Evolutionary conservation across 345 rosid genomes (phyloP).

Genomic region (Acer yangbiense): DNA sequence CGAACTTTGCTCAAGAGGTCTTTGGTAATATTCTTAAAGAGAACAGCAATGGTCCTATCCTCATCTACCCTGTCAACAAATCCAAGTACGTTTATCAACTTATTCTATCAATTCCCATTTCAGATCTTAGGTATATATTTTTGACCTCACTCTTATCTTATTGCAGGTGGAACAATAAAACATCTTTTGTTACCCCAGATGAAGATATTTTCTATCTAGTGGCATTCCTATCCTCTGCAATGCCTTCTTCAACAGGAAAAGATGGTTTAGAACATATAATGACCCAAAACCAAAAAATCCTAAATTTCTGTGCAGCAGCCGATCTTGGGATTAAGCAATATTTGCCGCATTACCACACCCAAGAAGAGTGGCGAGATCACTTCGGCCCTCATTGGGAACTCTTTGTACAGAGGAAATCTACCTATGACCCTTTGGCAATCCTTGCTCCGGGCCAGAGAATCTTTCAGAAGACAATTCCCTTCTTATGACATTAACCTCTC

Average conservation of each 20-base stretch:
- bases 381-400: conserved; percentile 76
- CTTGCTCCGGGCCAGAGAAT: conserved; percentile 91
- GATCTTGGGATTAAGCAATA: conserved; percentile 67
- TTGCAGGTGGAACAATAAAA: conserved; percentile 84
- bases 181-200: conserved; percentile 73
- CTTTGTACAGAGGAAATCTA: conserved; percentile 56
- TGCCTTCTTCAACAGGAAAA: conserved; percentile 61
- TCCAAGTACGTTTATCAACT: conserved; percentile 56
- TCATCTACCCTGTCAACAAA: conserved; percentile 81
- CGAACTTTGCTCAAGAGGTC: conserved; percentile 55
- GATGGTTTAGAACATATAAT: conserved; percentile 59
- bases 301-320: conserved; percentile 45
- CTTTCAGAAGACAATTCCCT: conserved; percentile 52
- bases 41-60: conserved; percentile 83
- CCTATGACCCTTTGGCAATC: conserved; percentile 79
- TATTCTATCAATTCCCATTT: neutral
- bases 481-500: conserved; percentile 28
- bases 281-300: conserved; percentile 58
- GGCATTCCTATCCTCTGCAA: conserved; percentile 74
- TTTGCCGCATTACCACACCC: conserved; percentile 65
- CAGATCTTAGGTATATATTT: neutral
- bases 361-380: conserved; percentile 78
- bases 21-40: conserved; percentile 66
- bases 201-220: conserved; percentile 81
- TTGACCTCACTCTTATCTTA: conserved; percentile 7